Percentiles rank a stretch among this genome's conserved stretches.
These are phyloP conservation scores for Clohesyomyces aquaticus DNA, from an alignment of 495 filamentous ascomycete species.

Conservation along the genomic window DNA sequence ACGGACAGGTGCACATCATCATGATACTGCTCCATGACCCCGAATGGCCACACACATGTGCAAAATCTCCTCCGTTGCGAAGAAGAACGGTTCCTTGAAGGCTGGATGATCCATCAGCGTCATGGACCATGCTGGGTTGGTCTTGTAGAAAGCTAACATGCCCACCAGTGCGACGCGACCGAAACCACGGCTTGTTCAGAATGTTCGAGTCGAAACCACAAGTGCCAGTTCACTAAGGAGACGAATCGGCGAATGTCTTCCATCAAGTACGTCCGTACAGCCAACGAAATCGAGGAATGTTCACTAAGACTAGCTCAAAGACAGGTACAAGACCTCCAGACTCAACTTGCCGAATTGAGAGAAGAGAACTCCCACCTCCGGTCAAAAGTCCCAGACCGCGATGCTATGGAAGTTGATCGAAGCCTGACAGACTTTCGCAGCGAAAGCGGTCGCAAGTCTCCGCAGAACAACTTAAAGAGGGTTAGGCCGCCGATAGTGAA, in stretches of 20 bases:
- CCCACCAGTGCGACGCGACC: constrained; percentile 81
- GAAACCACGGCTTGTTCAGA: constrained; percentile 95
- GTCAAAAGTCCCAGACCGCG: constrained; percentile 55
- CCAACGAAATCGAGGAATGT: neutral
- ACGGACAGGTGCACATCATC: too few relatives aligned
- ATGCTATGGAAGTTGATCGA: constrained; percentile 62
- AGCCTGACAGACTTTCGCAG: constrained; percentile 52
- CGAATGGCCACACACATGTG: too few relatives aligned
- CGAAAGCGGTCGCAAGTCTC: constrained; percentile 60
- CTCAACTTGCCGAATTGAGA: constrained; percentile 76
- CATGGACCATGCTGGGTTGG: too few relatives aligned
- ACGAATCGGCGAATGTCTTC: constrained; percentile 98
- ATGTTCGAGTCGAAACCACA: constrained; percentile 90
- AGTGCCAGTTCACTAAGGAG: constrained; percentile 98
- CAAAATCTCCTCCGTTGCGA: too few relatives aligned
- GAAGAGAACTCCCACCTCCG: constrained; percentile 73
- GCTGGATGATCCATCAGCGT: too few relatives aligned
- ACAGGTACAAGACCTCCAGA: constrained; percentile 96
- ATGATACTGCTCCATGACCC: too few relatives aligned
- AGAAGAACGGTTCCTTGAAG: too few relatives aligned
- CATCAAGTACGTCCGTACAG: constrained; percentile 70
- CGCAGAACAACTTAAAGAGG: neutral
- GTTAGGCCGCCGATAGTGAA: constrained; percentile 57
- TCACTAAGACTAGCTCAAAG: constrained; percentile 44
- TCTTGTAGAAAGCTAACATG: constrained; percentile 27